phyloP scores from a whole-genome alignment of 164 flowering plant genomes.

The Kingdonia uniflora region DNA sequence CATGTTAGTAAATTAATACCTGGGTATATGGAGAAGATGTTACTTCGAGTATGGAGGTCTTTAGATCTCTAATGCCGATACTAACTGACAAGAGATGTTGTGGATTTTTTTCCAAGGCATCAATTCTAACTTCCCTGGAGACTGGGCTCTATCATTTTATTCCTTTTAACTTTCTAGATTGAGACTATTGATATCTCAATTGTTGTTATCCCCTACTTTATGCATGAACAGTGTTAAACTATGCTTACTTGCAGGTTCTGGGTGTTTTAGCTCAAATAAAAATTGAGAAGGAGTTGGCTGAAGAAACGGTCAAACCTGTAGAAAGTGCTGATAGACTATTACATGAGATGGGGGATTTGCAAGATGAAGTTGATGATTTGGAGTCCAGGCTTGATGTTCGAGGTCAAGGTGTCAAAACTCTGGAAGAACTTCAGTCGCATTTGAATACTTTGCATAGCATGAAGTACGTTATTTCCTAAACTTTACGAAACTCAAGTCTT shows the following conservation, averaged over 20 bases:
- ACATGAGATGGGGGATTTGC: conserved; percentile 46
- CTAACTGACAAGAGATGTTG: no score
- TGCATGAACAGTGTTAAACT: neutral
- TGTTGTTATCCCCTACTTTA: no score
- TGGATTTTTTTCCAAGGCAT: no score
- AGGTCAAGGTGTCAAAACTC: conserved; percentile 61
- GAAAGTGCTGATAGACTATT: conserved; percentile 66
- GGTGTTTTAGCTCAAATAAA: conserved; percentile 76
- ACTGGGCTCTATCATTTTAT: no score
- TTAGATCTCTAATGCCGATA: no score
- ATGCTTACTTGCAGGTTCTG: conserved; percentile 44
- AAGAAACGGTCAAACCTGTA: conserved; percentile 56
- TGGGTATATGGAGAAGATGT: no score
- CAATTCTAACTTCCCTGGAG: no score
- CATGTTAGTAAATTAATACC: no score
- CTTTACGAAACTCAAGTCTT: neutral
- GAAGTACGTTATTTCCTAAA: conserved; percentile 27
- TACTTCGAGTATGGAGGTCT: no score
- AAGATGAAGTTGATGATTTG: conserved; percentile 62
- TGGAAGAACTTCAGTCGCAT: conserved; percentile 67
- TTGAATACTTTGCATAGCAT: conserved; percentile 38
- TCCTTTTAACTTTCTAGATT: neutral
- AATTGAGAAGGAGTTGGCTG: conserved; percentile 68
- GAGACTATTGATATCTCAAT: no score
- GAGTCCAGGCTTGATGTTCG: conserved; percentile 70